Evolutionary conservation across 2,329 filamentous ascomycete genomes (phyloP).

Genomic region (Phialemonium atrogriseum): DNA sequence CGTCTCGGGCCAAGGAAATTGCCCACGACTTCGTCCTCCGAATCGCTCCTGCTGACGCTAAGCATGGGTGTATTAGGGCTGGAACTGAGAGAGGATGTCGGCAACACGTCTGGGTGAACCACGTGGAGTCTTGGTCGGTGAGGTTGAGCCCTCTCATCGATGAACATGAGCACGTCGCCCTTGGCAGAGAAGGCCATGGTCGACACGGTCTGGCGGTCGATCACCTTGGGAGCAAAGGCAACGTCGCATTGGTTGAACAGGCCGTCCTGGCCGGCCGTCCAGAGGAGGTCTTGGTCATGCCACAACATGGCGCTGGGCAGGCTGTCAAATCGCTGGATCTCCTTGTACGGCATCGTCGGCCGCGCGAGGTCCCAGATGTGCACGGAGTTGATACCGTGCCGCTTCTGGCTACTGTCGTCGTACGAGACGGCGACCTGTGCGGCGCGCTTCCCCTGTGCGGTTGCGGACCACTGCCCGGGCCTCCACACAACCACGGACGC

Average conservation of each 20-base stretch:
- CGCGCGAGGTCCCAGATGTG: constrained; percentile 64
- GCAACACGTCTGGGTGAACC: constrained; percentile 18
- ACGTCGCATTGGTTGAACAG: constrained; percentile 58
- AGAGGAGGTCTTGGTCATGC: constrained; percentile 57
- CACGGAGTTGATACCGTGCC: constrained; percentile 48
- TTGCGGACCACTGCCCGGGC: constrained; percentile 57
- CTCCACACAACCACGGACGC: constrained; percentile 54
- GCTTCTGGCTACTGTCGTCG: constrained; percentile 44
- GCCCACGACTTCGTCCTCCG: constrained; percentile 55
- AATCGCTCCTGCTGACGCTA: constrained; percentile 53
- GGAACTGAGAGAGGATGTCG: constrained; percentile 36
- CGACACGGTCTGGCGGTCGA: constrained; percentile 55
- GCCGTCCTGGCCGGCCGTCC: constrained; percentile 56
- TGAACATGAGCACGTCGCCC: constrained; percentile 52
- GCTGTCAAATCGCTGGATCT: constrained; percentile 51
- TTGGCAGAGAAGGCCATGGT: constrained; percentile 51
- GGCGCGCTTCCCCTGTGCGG: constrained; percentile 48
- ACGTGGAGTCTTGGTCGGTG: constrained; percentile 32
- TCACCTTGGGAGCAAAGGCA: constrained; percentile 52
- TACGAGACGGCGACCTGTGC: constrained; percentile 57
- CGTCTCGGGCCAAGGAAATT: constrained; percentile 45
- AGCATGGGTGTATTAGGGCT: constrained; percentile 41
- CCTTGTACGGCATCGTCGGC: constrained; percentile 58
- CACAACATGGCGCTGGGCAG: constrained; percentile 53
- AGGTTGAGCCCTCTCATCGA: constrained; percentile 47